Evolutionary conservation across 495 filamentous ascomycete species (phyloP), one percentile per base, ranked within the genome.

Genomic region (Aspergillus panamensis): DNA sequence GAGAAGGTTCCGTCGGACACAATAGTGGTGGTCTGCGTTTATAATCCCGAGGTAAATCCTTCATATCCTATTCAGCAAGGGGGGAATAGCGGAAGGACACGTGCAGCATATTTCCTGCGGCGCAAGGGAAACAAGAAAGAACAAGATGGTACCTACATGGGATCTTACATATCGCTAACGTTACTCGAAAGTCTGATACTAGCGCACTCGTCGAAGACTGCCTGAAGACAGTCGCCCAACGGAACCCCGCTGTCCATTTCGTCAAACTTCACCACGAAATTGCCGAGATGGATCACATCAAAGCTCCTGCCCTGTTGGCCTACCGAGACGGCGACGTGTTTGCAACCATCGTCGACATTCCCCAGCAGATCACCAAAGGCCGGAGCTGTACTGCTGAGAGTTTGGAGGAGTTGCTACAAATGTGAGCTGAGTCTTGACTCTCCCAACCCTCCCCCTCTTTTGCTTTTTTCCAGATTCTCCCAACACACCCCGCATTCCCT

Each of bases 21-120:
- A 0, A 80, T 91, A 10, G 92, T 97, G n/a, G 90, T 97, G 3
- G 94, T 98, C 19, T 91, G 90, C 68, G 89, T 98, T 56, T 96
- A 92, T 71, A 91, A 97, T 67, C 86, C 90, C 58, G 76, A 88
- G 82, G 93, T 96, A 81, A 64, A 83, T 62, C 9, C 43, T 29
- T 42, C 16, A 25, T 25, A 25, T 25, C 40, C 20, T 10, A 35
- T 40, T 32, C 67, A 20, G 45, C 39, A 48, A 6, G 19, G 8
- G 16, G 16, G n/a, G 20, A 57, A 53, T n/a, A 68, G 50, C 10
- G 35, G 35, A 39, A 8, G 61, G 70, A 68, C 56, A 60, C 35
- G 44, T 39, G 39, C n/a, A 48, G 52, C 0, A 6, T 21, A 31
- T 17, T 3, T 9, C 32, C 47, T 14, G 47, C 19, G 31, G 7